Evolutionary conservation across 257 asterid genomes (phyloP).

Genomic region (Buddleja alternifolia): DNA sequence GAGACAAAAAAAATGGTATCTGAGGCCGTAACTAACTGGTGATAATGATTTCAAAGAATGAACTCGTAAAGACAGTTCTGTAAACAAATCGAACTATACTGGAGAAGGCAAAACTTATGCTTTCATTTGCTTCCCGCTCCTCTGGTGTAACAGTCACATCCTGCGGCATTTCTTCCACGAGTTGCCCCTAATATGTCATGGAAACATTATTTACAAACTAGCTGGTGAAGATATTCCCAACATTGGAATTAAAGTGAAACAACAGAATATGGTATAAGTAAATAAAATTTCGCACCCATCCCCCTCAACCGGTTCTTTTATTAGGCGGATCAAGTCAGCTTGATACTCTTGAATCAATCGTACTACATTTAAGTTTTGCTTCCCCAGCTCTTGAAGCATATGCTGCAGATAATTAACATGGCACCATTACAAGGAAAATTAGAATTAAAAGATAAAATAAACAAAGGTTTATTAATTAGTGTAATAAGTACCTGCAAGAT

Average conservation of each 20-base stretch:
- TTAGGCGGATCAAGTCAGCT: constrained; percentile 83
- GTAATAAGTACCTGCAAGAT: constrained; percentile 53
- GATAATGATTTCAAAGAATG: too few species aligned
- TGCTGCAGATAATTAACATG: constrained; percentile 78
- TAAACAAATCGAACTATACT: not conserved
- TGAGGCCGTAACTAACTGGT: too few species aligned
- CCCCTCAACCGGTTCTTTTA: constrained; percentile 83
- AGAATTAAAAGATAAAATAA: constrained; percentile 5
- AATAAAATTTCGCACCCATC: constrained; percentile 54
- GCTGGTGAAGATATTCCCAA: not conserved
- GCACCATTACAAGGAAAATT: not conserved
- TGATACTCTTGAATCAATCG: constrained; percentile 88
- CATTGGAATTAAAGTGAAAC: not conserved
- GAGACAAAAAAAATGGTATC: not conserved
- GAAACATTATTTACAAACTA: not conserved
- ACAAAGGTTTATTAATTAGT: not conserved
- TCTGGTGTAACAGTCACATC: constrained; percentile 72
- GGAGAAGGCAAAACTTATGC: constrained; percentile 45
- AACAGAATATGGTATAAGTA: not conserved
- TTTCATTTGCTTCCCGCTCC: constrained; percentile 73
- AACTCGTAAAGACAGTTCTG: too few species aligned
- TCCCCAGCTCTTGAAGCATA: constrained; percentile 95
- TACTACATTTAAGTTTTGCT: constrained; percentile 88
- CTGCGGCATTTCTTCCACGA: constrained; percentile 63
- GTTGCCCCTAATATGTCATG: constrained; percentile 60